Conservation (phyloP, 2,329 filamentous ascomycete genomes). For the Iodosphaeria phyllophila region DNA sequence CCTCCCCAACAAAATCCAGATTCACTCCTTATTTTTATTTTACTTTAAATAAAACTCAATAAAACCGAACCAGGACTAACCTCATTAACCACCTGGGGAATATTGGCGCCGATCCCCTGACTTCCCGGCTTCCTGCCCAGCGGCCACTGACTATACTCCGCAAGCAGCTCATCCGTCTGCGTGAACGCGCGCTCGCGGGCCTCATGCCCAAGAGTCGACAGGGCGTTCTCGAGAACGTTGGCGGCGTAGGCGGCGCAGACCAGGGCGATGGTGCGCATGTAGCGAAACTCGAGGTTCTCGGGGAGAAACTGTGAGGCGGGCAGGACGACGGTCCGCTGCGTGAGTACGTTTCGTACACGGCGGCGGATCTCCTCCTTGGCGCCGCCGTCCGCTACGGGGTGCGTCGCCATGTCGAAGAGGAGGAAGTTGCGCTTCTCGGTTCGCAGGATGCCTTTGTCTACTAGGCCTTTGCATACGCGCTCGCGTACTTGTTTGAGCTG, state of each 20-base stretch:
- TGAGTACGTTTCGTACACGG: constrained; percentile 81
- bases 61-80: too few species aligned
- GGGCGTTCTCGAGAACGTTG: constrained; percentile 94
- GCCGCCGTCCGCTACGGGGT: constrained; percentile 87
- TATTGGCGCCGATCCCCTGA: constrained; percentile 77
- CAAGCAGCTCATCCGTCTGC: constrained; percentile 87
- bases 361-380: constrained; percentile 95
- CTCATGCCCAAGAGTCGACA: constrained; percentile 86
- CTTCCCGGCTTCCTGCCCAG: constrained; percentile 70
- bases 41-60: too few species aligned
- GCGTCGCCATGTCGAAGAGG: constrained; percentile 98
- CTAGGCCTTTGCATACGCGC: constrained; percentile 86
- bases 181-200: constrained; percentile 86
- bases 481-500: constrained; percentile 98
- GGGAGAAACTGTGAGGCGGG: constrained; percentile 76
- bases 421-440: constrained; percentile 99
- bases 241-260: constrained; percentile 96
- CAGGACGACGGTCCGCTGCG: constrained; percentile 83
- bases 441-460: constrained; percentile 95
- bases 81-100: constrained; percentile 72
- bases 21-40: too few species aligned
- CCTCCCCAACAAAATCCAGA: too few species aligned
- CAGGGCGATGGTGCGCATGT: constrained; percentile 83
- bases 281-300: constrained; percentile 86
- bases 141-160: constrained; percentile 94